Evolutionary conservation across 371 early-diverging fungal genomes (phyloP), one percentile per base, ranked within the genome.

Genomic region (Umbelopsis sp.): DNA sequence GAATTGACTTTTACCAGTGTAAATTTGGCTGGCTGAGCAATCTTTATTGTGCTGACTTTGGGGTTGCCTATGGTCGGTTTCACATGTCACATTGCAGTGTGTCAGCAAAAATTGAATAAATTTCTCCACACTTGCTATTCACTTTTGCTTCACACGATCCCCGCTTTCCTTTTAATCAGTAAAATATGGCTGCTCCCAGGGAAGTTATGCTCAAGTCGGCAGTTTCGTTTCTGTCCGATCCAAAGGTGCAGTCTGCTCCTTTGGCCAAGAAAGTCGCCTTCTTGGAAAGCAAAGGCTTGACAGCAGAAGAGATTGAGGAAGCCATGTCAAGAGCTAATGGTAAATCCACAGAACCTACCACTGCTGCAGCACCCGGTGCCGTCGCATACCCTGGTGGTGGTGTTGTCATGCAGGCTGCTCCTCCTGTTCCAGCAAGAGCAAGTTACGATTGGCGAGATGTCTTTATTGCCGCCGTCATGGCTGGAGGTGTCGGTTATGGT

Each of bases 241-340:
- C 97, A 51, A 95, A 96, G 76, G 97, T 97, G 9, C 92, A 93
- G 76, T 80, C 89, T 3, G 90, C 94, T 16, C 86, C 97, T 9
- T 80, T 97, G 48, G 92, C 94, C 46, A 97, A 97, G 74, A 91
- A 93, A 68, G 85, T 97, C 18, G 89, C 97, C 35, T 99, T 99
- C 74, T 87, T 99, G 46, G 96, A 97, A 75, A 89, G 92, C 44
- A 99, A 99, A 82, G 98, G 98, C 1, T 83, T 99, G 74, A 94
- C 94, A 20, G 80, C 89, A 10, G 92, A 87, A 20, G 99, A 99
- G 79, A 97, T 99, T 70, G 93, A 97, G 70, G 92, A 88, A 63
- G 99, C 99, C 12, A 80, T 99, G 79, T 75, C 84, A 24, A 84
- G 91, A 44, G 87, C 85, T 12, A 85, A 80, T 66, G 85, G 84